Percentiles rank a stretch among this genome's conserved stretches.
phyloP scores from a whole-genome alignment of 371 early-diverging fungal species.

The Mucor plumbeus region DNA sequence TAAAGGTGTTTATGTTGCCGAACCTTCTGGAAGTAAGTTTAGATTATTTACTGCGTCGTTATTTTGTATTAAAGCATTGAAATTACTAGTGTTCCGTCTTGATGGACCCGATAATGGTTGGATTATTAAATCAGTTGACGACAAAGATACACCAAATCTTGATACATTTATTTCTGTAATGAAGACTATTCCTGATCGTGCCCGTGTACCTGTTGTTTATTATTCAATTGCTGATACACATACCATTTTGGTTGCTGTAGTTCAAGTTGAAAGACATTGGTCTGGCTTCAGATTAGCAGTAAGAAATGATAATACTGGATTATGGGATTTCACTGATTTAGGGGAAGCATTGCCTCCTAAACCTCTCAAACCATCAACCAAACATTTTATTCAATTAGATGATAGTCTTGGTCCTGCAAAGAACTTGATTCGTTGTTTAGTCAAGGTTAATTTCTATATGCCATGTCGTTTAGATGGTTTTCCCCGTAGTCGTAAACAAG shows the following conservation, averaged over 20 bases:
- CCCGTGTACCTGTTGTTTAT: slow-evolving; percentile 80
- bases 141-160: slow-evolving; percentile 72
- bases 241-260: slow-evolving; percentile 72
- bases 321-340: slow-evolving; percentile 80
- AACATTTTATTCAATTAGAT: slow-evolving; percentile 61
- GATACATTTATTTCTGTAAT: slow-evolving; percentile 81
- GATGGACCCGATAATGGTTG: slow-evolving; percentile 83
- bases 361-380: slow-evolving; percentile 60
- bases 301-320: slow-evolving; percentile 77
- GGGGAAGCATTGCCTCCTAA: slow-evolving; percentile 48
- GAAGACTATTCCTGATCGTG: slow-evolving; percentile 75
- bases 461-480: slow-evolving; percentile 73
- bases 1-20: slow-evolving; percentile 86
- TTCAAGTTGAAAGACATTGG: slow-evolving; percentile 85
- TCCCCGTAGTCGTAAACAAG: slow-evolving; percentile 67
- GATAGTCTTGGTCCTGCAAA: slow-evolving; percentile 63
- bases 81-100: slow-evolving; percentile 67
- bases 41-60: too few species aligned
- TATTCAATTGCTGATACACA: slow-evolving; percentile 83
- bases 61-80: not conserved
- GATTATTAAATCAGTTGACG: slow-evolving; percentile 77
- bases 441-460: slow-evolving; percentile 70
- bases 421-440: slow-evolving; percentile 65
- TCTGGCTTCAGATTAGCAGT: slow-evolving; percentile 74
- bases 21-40: slow-evolving; percentile 55